Evolutionary conservation across 768 basidiomycete species (phyloP), one percentile per base, ranked within the genome.

Genomic region (Lyophyllum atratum): DNA sequence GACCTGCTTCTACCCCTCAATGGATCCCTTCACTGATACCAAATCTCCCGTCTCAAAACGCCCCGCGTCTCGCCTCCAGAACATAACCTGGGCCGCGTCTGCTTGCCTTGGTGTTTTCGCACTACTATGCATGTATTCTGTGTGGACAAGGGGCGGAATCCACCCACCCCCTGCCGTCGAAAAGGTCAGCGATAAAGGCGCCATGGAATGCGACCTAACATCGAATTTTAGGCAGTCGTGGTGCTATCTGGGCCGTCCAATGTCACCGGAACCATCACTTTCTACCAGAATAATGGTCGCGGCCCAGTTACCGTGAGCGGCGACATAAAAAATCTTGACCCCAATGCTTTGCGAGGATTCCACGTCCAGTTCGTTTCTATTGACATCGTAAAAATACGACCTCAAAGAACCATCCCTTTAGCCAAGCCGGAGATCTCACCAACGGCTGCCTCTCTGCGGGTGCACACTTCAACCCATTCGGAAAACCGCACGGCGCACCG

Each of bases 391-490:
- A 25, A 29, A 29, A 19, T 34, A 22, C 15, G 24, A 12, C 31
- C 29, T n/a, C 56, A 25, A 42, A 26, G 28, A 11, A 4, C 42
- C 37, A 28, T 22, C 9, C 43, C 17, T 42, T 40, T 61, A 72
- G 74, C 52, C 66, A 75, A 66, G 71, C 76, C 42, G 91, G 92
- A 26, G 88, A 93, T 71, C 69, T 86, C 59, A 80, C 78, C 24
- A 68, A 74, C n/a, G 90, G 86, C 1, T 91, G 90, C 66, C 34
- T 74, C 8, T 87, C 89, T 19, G 80, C 91, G 31, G 89, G 90
- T 2, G 62, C 85, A 31, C 92, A 93, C 71, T 93, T 85, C 79
- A 93, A 93, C 74, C 90, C 90, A 0, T 80, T 78, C 70, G 76
- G 72, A 19, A 77, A 80, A 56, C 81, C 73, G 10, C 92, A 93